These are phyloP conservation scores for Kodamaea kakaduensis DNA, from an alignment of 805 yeast genomes.

Conservation along the genomic window DNA sequence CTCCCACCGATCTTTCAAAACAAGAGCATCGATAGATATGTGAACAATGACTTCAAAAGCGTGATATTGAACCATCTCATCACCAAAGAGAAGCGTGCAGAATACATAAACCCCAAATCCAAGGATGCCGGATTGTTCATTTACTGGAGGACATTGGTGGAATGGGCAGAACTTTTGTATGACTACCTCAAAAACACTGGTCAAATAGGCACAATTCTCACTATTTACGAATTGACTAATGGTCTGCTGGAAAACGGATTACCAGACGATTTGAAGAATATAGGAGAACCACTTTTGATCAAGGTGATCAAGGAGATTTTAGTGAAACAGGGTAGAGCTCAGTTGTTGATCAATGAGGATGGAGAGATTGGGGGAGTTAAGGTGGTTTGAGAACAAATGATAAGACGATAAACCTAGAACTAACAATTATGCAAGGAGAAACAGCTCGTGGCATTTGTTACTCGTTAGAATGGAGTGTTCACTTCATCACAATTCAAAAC, in stretches of 20 bases:
- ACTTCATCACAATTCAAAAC: too few relatives aligned
- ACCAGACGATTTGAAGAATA: constrained; percentile 56
- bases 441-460: too few relatives aligned
- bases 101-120: constrained; percentile 45
- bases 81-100: constrained; percentile 47
- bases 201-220: constrained; percentile 70
- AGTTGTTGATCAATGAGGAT: constrained; percentile 61
- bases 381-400: constrained; percentile 33
- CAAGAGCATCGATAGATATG: constrained; percentile 45
- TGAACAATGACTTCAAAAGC: constrained; percentile 50
- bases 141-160: constrained; percentile 56
- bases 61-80: constrained; percentile 59
- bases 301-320: constrained; percentile 51
- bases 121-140: constrained; percentile 64
- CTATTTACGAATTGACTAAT: constrained; percentile 73
- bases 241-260: constrained; percentile 51
- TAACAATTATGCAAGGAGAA: too few relatives aligned
- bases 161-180: constrained; percentile 36
- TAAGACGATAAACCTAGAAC: too few relatives aligned
- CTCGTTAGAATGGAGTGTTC: too few relatives aligned
- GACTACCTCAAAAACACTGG: constrained; percentile 61
- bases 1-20: constrained; percentile 48
- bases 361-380: constrained; percentile 77
- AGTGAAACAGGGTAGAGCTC: constrained; percentile 68
- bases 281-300: constrained; percentile 55